Base-by-base conservation (phyloP, 371 early-diverging fungal species). In the Mucor ambiguus region DNA sequence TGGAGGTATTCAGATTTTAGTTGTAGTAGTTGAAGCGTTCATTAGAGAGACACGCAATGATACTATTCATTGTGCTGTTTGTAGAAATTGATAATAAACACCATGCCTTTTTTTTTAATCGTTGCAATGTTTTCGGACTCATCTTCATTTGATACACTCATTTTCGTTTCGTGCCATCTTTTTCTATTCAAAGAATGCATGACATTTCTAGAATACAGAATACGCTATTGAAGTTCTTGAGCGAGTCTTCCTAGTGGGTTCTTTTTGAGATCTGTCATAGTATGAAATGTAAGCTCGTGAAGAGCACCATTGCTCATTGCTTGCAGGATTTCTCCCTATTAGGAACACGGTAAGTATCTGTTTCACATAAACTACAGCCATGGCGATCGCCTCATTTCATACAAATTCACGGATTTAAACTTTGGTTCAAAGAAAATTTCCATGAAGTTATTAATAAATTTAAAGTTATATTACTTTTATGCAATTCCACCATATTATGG, bases 1-100 rank as follows among this genome's bases (percentile, higher is more conserved):
- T 86, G 38, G 88, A 87, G 71, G 76, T 83, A 32, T 81, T 87
- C 68, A 82, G 78, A 59, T 74, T 85, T 77, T 87, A 84, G 37
- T 46, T 26, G 49, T 49, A 49, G 37, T 35, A 1, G 37, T 35
- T 12, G 37, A 12, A 35, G 52, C 16, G 28, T 26, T 26, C 28
- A 52, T 52, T 52, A 52, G 52, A 52, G 28, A 52, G 46, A 20
- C 46, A 10, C 46, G 10, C 28, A 28, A 52, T 28, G 14, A 22
- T 28, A 4, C 14, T 14, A 28, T 52, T 52, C 14, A 24, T 52
- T 2, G 52, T 16, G 52, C 14, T 52, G 49, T 49, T 49, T 35
- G 22, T 46, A 46, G 22, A 46, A 46, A 22, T 11, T 52, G 26
- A 28, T 52, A 52, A 52, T 35, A 35, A 52, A 52, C 24, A 12